Evolutionary conservation across 129 eudicot species (phyloP), one percentile per base, ranked within the genome.

Genomic region (Heracleum sosnowskyi): DNA sequence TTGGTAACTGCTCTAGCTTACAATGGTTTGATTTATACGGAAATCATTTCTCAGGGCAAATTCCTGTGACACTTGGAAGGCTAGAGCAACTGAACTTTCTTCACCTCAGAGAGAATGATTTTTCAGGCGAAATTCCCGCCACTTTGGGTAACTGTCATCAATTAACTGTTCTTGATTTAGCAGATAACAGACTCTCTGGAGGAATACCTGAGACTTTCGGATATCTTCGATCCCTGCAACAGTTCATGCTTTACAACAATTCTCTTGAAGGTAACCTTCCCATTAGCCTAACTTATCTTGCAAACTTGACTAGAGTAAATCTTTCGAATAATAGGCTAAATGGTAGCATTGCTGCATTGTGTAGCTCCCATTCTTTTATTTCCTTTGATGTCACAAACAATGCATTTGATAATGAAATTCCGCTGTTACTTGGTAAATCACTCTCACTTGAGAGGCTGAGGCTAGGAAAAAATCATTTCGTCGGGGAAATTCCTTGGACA

Each of bases 211-310:
- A 86, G 5, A 91, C 87, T 7, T 86, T 95, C 6, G 91, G 97
- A 24, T 84, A 84, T 76, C 89, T 95, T 53, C 74, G 44, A 28
- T 79, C 86, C 11, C 82, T 95, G 75, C 81, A 92, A 64, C 94
- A 91, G 89, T 85, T 95, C 45, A 92, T 95, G 99, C 91, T 95
- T n/a, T 95, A 95, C 82, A 95, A 95, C 74, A 95, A 95, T 68
- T 90, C 99, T 37, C 89, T 95, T 63, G 85, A 83, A 83, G 99
- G 99, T 42, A 90, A 76, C 69, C 85, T 95, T 35, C 97, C 99
- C 5, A 53, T n/a, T 34, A 92, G 88, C 72, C 90, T 95, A 26
- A 78, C 78, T 33, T 80, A 64, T 76, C 76, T 95, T n/a, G 60
- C 85, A 11, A 95, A 90, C 79, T 62, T 95, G 76, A 91, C 97